Evolutionary conservation across 2,329 filamentous ascomycete species (phyloP).

Genomic region (Alternaria brassicicola): DNA sequence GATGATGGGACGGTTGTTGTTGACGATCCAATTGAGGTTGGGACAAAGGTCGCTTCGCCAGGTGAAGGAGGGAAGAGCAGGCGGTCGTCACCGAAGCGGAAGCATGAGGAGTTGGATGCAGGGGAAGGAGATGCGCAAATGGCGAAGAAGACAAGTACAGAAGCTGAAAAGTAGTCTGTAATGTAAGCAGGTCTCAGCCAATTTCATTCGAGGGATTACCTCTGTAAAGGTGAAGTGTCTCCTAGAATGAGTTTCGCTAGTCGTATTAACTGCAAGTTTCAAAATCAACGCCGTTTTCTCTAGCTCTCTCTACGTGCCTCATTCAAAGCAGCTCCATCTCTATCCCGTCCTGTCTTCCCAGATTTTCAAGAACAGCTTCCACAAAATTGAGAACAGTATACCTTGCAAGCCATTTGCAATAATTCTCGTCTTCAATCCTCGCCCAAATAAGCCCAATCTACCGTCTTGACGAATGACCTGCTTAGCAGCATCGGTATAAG

Average conservation of each 20-base stretch:
- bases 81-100: neutral
- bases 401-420: conserved; percentile 41
- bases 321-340: neutral
- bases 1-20: neutral
- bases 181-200: neutral
- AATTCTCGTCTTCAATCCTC: conserved; percentile 38
- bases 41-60: neutral
- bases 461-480: conserved; percentile 36
- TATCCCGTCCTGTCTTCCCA: conserved; percentile 27
- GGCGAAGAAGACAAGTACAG: neutral
- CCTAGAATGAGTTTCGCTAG: neutral
- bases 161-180: neutral
- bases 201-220: neutral
- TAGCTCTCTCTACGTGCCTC: neutral
- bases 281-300: neutral
- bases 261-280: neutral
- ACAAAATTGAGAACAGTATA: conserved; percentile 38
- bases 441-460: conserved; percentile 29
- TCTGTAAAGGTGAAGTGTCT: neutral
- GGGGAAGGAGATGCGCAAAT: neutral
- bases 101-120: neutral
- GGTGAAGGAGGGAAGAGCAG: neutral
- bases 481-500: conserved; percentile 35
- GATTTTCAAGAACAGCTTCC: conserved; percentile 39
- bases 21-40: conserved; percentile 3